phyloP scores from a whole-genome alignment of 2,329 filamentous ascomycete genomes.

The Fusarium musae region DNA sequence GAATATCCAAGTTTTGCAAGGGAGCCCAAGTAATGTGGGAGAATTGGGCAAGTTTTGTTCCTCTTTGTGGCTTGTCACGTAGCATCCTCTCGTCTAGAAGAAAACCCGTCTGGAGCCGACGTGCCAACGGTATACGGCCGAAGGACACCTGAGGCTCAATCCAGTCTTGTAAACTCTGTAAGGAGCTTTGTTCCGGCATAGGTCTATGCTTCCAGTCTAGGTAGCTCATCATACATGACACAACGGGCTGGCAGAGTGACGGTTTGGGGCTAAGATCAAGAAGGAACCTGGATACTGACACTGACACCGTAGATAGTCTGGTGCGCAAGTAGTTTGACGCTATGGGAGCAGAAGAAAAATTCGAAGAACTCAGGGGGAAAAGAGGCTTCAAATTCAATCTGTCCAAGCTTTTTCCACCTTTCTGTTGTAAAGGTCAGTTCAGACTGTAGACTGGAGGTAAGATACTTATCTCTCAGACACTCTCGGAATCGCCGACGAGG shows the following conservation, averaged over 20 bases:
- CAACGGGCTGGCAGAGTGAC: constrained; percentile 22
- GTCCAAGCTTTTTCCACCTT: constrained; percentile 3
- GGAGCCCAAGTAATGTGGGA: constrained; percentile 1
- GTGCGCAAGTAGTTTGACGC: constrained; percentile 28
- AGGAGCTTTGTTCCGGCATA: constrained; percentile 24
- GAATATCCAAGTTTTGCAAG: constrained; percentile 29
- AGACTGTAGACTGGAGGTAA: not conserved
- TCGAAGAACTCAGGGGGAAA: constrained; percentile 30
- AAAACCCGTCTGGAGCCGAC: not conserved
- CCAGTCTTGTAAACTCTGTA: constrained; percentile 19
- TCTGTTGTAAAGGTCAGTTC: constrained; percentile 10
- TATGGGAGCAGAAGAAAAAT: constrained; percentile 23
- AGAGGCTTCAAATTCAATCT: constrained; percentile 21
- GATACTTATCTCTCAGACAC: constrained; percentile 9
- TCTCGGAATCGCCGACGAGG: constrained; percentile 38
- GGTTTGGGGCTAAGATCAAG: constrained; percentile 39
- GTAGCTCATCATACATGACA: constrained; percentile 34
- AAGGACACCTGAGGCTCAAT: constrained; percentile 26
- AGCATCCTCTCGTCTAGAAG: constrained; percentile 3
- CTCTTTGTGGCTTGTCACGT: constrained; percentile 7
- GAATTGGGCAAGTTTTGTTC: constrained; percentile 30
- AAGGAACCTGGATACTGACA: constrained; percentile 38
- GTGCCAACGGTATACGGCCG: constrained; percentile 16
- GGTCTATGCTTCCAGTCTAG: constrained; percentile 29
- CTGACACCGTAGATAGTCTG: constrained; percentile 27